Conservation (phyloP, 2,329 filamentous ascomycete genomes). For the Fusarium agapanthi region DNA sequence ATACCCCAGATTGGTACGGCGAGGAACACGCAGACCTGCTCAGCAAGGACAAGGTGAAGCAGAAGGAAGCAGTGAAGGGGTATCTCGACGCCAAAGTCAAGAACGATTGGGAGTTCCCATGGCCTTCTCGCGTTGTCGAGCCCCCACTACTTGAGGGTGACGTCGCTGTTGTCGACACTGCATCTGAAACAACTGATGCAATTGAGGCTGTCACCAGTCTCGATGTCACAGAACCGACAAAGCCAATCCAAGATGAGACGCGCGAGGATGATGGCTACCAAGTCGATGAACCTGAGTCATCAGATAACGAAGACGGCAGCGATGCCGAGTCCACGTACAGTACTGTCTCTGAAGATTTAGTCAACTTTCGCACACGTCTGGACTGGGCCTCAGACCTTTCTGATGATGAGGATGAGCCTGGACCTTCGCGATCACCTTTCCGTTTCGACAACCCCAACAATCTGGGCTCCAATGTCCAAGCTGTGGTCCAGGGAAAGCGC, state of each 20-base stretch:
- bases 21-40: slow-evolving; percentile 69
- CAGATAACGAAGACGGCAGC: slow-evolving; percentile 33
- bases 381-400: slow-evolving; percentile 69
- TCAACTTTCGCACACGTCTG: slow-evolving; percentile 59
- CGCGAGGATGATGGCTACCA: slow-evolving; percentile 49
- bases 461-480: slow-evolving; percentile 53
- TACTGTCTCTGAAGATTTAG: slow-evolving; percentile 63
- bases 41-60: slow-evolving; percentile 68
- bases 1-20: slow-evolving; percentile 48
- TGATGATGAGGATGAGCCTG: slow-evolving; percentile 56
- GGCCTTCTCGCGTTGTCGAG: slow-evolving; percentile 53
- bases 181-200: slow-evolving; percentile 8
- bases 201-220: slow-evolving; percentile 5
- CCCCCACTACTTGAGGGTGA: slow-evolving; percentile 7
- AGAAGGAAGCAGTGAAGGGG: slow-evolving; percentile 69
- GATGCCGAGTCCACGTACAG: slow-evolving; percentile 63
- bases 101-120: slow-evolving; percentile 68
- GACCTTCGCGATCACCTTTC: slow-evolving; percentile 55
- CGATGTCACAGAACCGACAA: slow-evolving; percentile 16
- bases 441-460: slow-evolving; percentile 61
- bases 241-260: slow-evolving; percentile 44
- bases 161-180: slow-evolving; percentile 1
- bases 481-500: slow-evolving; percentile 58
- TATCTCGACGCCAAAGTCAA: slow-evolving; percentile 64
- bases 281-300: slow-evolving; percentile 52